Percentiles rank a stretch among this genome's conserved stretches.
Conservation (phyloP, 1,284 basidiomycete species). For the Malassezia nana region DNA sequence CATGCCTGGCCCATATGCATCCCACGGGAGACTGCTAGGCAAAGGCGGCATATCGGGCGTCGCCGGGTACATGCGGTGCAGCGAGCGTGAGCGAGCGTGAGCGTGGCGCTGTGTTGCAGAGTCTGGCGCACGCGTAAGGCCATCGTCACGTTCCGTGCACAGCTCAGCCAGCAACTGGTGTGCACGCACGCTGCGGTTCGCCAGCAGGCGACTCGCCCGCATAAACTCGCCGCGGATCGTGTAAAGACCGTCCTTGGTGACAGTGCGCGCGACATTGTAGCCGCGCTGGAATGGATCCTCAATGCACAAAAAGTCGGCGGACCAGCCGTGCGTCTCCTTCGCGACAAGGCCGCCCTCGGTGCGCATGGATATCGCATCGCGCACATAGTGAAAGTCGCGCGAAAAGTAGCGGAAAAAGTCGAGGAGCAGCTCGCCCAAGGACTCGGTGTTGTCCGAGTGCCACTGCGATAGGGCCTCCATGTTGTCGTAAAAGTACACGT, state of each 20-base stretch:
- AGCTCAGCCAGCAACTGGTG: conserved; percentile 38
- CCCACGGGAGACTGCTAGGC: conserved; percentile 38
- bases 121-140: conserved; percentile 41
- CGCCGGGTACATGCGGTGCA: background rate
- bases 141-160: conserved; percentile 45
- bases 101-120: conserved; percentile 11
- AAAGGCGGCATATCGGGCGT: conserved; percentile 19
- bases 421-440: conserved; percentile 86
- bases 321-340: conserved; percentile 87
- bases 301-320: conserved; percentile 59
- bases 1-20: conserved; percentile 26
- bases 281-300: conserved; percentile 86
- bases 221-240: conserved; percentile 97
- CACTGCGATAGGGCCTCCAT: conserved; percentile 82
- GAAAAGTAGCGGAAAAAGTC: conserved; percentile 97
- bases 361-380: conserved; percentile 79
- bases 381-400: conserved; percentile 83
- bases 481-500: conserved; percentile 84
- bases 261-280: conserved; percentile 91
- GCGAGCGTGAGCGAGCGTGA: conserved; percentile 3
- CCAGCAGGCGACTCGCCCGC: conserved; percentile 65
- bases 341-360: conserved; percentile 65
- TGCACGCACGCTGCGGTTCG: conserved; percentile 30
- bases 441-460: conserved; percentile 85
- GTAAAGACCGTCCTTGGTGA: conserved; percentile 90